Evolutionary conservation across 495 filamentous ascomycete genomes (phyloP), one percentile per base, ranked within the genome.

Genomic region (Entonaema liquescens): DNA sequence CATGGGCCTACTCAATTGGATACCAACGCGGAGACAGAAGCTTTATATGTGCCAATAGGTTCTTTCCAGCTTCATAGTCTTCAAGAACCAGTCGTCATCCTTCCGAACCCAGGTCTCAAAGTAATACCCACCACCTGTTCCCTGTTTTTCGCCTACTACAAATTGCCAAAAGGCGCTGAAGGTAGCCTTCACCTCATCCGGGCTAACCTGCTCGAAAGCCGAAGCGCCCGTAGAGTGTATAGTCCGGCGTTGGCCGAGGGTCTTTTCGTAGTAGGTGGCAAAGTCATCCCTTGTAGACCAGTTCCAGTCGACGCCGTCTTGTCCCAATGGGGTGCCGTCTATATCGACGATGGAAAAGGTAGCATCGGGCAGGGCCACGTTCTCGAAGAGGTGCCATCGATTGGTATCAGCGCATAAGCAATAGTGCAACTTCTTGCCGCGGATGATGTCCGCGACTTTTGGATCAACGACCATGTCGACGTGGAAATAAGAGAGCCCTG

Each of bases 401-500:
- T 21, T 29, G 23, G 49, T 53, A 17, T 53, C 49, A n/a, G 25
- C 25, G 23, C 49, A 53, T 3, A 53, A 21, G 49, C 49, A 29
- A 53, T 53, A 53, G 15, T 29, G 11, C 49, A 53, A 15, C 15
- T 29, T 53, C 25, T 29, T 53, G 25, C 49, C 26, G 23, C 49
- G 49, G 49, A 53, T 53, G 15, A 53, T 53, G 5, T 53, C 49
- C 49, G 49, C 23, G 4, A 29, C 49, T 29, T 15, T 53, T 53
- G 49, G 49, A 53, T 53, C 49, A 28, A 53, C 49, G 15, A 15
- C 49, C 49, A 53, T 53, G 25, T 3, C 15, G 49, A 53, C 49
- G 49, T 53, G 49, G 49, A 28, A 53, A 53, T 53, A 53, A 50
- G 44, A 25, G 44, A n/a, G n/a, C n/a, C 49, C 25, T 53, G 1